Percentiles rank a stretch among this genome's conserved stretches.
These are phyloP conservation scores for Colletotrichum melonis DNA, from an alignment of 2,329 filamentous ascomycete genomes.

Conservation along the genomic window DNA sequence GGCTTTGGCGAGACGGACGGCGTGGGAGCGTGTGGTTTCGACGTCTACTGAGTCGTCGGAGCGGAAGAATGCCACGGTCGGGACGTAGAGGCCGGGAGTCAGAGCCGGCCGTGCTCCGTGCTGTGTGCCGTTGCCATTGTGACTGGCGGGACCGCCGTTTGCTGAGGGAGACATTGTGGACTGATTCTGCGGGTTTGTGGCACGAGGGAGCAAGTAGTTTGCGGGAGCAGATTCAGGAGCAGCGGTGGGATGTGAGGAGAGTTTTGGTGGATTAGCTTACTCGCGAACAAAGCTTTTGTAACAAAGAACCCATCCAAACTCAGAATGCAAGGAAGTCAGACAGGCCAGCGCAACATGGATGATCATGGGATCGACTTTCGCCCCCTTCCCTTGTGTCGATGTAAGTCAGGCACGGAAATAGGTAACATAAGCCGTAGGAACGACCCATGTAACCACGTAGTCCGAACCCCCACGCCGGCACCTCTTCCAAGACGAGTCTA, in stretches of 20 bases:
- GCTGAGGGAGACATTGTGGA: conserved; percentile 29
- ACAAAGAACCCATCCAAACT: neutral
- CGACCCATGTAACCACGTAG: neutral
- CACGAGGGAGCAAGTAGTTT: neutral
- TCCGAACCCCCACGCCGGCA: conserved; percentile 28
- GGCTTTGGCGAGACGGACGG: conserved; percentile 69
- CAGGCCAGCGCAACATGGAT: neutral
- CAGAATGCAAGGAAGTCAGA: neutral
- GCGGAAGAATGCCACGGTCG: conserved; percentile 72
- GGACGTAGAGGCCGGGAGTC: conserved; percentile 65
- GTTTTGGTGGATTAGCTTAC: too few relatives aligned
- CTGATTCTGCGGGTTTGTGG: neutral
- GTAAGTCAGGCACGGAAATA: conserved; percentile 16
- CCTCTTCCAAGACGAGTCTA: neutral
- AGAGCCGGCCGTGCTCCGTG: conserved; percentile 12
- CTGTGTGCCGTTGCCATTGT: conserved; percentile 17
- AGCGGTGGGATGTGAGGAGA: neutral
- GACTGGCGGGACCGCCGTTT: conserved; percentile 17
- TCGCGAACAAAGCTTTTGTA: neutral
- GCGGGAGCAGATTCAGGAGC: neutral
- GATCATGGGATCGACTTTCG: conserved; percentile 15
- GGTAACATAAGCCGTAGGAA: neutral
- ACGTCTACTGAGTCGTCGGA: conserved; percentile 65
- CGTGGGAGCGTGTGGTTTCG: conserved; percentile 61
- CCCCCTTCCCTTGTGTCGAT: conserved; percentile 4